These are phyloP conservation scores for Rhodotorula diobovata DNA, from an alignment of 768 basidiomycete species.

Conservation along the genomic window DNA sequence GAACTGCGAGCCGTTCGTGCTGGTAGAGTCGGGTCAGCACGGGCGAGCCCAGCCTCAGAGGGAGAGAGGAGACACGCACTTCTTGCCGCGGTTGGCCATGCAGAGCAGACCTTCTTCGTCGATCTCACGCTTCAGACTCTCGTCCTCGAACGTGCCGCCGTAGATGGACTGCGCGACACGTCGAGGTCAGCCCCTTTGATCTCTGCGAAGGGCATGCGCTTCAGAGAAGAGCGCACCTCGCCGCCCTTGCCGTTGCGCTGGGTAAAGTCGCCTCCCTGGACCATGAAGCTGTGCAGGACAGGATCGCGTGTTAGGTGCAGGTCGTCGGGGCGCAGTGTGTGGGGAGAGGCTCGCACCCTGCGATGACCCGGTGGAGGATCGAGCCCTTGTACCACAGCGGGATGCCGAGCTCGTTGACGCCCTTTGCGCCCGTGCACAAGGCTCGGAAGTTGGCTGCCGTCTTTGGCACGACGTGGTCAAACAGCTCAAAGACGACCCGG, in stretches of 20 bases:
- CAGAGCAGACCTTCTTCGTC: constrained; percentile 70
- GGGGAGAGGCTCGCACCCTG: constrained; percentile 54
- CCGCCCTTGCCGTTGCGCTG: constrained; percentile 74
- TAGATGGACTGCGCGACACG: constrained; percentile 59
- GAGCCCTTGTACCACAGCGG: constrained; percentile 76
- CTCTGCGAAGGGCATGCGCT: no score
- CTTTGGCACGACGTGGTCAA: constrained; percentile 65
- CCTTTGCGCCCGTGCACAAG: constrained; percentile 80
- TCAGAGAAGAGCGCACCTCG: constrained; percentile 49
- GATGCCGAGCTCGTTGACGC: constrained; percentile 62
- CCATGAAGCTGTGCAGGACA: constrained; percentile 35
- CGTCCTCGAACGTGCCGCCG: constrained; percentile 69
- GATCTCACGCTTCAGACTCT: constrained; percentile 62
- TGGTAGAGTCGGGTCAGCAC: background rate
- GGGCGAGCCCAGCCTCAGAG: no score
- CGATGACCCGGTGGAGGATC: constrained; percentile 63
- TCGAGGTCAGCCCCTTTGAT: background rate
- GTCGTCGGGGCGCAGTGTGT: background rate
- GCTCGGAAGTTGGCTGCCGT: constrained; percentile 80
- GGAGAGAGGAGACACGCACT: background rate
- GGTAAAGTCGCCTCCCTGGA: constrained; percentile 61
- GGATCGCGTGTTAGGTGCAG: no score
- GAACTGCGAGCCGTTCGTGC: constrained; percentile 55
- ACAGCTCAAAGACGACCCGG: constrained; percentile 58
- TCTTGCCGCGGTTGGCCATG: constrained; percentile 75